These are phyloP conservation scores for Populus nigra DNA, from an alignment of 345 rosid genomes.

Conservation along the genomic window DNA sequence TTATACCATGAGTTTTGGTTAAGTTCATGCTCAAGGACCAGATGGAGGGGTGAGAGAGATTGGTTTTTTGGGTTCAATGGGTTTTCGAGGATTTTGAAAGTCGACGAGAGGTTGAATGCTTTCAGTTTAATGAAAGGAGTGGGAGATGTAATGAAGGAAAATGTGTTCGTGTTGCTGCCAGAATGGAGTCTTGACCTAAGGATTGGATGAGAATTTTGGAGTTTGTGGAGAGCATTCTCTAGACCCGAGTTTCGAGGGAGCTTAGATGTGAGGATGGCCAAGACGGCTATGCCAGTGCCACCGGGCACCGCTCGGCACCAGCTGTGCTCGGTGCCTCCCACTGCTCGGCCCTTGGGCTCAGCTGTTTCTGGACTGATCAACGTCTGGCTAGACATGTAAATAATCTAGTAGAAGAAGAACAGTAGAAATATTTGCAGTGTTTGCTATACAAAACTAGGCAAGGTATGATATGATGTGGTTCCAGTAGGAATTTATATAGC, in stretches of 20 bases:
- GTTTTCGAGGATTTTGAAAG: slow-evolving; percentile 23
- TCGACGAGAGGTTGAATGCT: slow-evolving; percentile 19
- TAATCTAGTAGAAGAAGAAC: background rate
- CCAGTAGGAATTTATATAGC: too few species aligned
- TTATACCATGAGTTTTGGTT: slow-evolving; percentile 35
- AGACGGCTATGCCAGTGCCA: slow-evolving; percentile 20
- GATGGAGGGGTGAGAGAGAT: slow-evolving; percentile 26
- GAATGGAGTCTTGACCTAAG: slow-evolving; percentile 31
- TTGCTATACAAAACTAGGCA: background rate
- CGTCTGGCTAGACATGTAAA: background rate
- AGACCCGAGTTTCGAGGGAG: slow-evolving; percentile 3
- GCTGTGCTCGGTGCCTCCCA: slow-evolving; percentile 24
- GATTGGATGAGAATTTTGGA: slow-evolving; percentile 36
- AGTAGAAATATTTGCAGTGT: background rate
- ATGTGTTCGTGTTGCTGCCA: slow-evolving; percentile 10
- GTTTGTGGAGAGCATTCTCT: slow-evolving; percentile 20
- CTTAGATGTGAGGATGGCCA: slow-evolving; percentile 28
- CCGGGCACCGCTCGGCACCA: slow-evolving; percentile 22
- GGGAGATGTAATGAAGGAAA: slow-evolving; percentile 29
- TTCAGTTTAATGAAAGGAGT: slow-evolving; percentile 24
- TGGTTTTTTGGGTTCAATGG: background rate
- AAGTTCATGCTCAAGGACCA: slow-evolving; percentile 46
- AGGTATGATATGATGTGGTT: background rate
- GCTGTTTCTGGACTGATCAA: background rate
- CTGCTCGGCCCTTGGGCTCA: slow-evolving; percentile 8